phyloP scores from a whole-genome alignment of 306 rosid genomes.

The Phaseolus lunatus region DNA sequence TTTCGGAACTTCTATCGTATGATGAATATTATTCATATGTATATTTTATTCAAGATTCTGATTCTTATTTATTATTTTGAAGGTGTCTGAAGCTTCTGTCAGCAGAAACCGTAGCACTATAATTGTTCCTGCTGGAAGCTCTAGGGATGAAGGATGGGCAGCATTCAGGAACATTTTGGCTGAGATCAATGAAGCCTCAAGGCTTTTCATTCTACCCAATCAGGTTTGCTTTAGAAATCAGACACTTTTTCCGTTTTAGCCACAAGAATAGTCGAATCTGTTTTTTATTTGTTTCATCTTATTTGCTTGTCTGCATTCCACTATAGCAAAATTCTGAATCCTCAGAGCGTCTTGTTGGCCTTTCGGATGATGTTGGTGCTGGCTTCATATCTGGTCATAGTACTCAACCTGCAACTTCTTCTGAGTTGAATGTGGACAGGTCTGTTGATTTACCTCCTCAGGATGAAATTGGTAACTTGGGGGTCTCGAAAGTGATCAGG shows the following conservation, averaged over 20 bases:
- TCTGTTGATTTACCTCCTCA: slow-evolving; percentile 86
- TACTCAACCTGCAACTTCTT: slow-evolving; percentile 78
- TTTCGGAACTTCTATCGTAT: slow-evolving; percentile 11
- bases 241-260: slow-evolving; percentile 21
- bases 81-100: slow-evolving; percentile 99
- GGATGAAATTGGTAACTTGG: slow-evolving; percentile 88
- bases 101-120: slow-evolving; percentile 99
- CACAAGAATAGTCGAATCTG: slow-evolving; percentile 12
- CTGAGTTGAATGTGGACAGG: slow-evolving; percentile 88
- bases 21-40: slow-evolving; percentile 16
- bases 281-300: slow-evolving; percentile 40
- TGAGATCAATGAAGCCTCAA: slow-evolving; percentile 94
- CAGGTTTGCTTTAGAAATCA: slow-evolving; percentile 65
- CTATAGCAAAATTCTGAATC: slow-evolving; percentile 88
- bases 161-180: slow-evolving; percentile 97
- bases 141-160: slow-evolving; percentile 98
- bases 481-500: slow-evolving; percentile 94
- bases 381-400: slow-evolving; percentile 98
- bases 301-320: slow-evolving; percentile 48
- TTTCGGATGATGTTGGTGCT: slow-evolving; percentile 99
- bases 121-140: slow-evolving; percentile 97
- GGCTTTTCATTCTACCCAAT: slow-evolving; percentile 91
- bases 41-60: slow-evolving; percentile 39
- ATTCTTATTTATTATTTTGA: slow-evolving; percentile 44
- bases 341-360: slow-evolving; percentile 89